Conservation (phyloP, 495 filamentous ascomycete genomes). For the Tuber calosporum region DNA sequence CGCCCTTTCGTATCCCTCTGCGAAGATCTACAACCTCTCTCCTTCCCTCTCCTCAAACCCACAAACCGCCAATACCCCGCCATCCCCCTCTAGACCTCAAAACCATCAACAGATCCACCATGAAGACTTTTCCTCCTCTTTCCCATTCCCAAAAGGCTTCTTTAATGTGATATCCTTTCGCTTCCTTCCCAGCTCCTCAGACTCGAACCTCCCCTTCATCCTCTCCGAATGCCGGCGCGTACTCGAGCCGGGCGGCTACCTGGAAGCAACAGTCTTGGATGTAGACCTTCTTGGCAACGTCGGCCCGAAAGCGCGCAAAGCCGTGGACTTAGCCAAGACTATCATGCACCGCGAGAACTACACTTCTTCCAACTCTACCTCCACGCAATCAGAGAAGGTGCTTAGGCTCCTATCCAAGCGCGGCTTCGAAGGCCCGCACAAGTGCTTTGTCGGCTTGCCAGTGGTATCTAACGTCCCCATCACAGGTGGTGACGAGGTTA, state of each 20-base stretch:
- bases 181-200: conserved; percentile 70
- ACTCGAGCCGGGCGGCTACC: conserved; percentile 77
- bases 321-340: conserved; percentile 53
- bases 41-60: conserved; percentile 38
- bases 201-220: conserved; percentile 72
- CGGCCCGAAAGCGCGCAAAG: conserved; percentile 65
- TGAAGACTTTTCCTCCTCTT: conserved; percentile 56
- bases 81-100: conserved; percentile 56
- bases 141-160: conserved; percentile 80
- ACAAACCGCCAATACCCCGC: conserved; percentile 44
- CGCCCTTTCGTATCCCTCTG: conserved; percentile 78
- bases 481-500: conserved; percentile 48
- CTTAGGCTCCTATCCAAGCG: conserved; percentile 65
- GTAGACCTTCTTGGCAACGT: conserved; percentile 74
- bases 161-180: conserved; percentile 83
- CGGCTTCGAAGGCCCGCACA: conserved; percentile 77
- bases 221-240: conserved; percentile 79
- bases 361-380: conserved; percentile 18
- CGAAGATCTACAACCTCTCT: conserved; percentile 73
- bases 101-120: conserved; percentile 85
- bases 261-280: conserved; percentile 80
- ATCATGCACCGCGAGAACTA: conserved; percentile 38
- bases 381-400: conserved; percentile 59
- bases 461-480: conserved; percentile 55
- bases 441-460: conserved; percentile 83